Conservation (phyloP, 306 rosid species). For the Betula pendula region DNA sequence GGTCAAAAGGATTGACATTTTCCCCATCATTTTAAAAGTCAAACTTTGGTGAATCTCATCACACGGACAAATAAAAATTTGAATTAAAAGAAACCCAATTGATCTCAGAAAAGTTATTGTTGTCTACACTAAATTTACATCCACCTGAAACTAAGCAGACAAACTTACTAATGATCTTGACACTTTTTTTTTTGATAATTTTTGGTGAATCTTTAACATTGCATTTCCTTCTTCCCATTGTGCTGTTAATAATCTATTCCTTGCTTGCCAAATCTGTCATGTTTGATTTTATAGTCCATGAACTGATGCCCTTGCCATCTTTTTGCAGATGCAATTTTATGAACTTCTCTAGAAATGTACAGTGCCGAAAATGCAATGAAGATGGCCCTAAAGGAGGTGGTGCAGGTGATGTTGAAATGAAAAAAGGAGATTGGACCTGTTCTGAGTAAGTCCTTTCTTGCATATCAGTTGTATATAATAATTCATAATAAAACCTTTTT, state of each 20-base stretch:
- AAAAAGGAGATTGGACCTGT: conserved; percentile 87
- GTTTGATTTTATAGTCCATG: conserved; percentile 7
- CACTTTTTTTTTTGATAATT: too few relatives aligned
- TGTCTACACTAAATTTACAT: too few relatives aligned
- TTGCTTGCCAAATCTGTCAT: conserved; percentile 19
- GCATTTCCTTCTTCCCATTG: neutral
- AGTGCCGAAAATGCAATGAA: conserved; percentile 63
- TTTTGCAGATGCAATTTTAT: conserved; percentile 73
- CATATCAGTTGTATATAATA: neutral
- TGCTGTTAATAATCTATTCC: conserved; percentile 6
- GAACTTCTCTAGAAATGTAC: conserved; percentile 68
- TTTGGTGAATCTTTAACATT: too few relatives aligned
- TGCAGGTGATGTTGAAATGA: conserved; percentile 43
- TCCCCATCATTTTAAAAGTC: too few relatives aligned
- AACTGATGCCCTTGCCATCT: conserved; percentile 20
- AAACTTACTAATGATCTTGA: too few relatives aligned
- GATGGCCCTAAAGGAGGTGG: conserved; percentile 52
- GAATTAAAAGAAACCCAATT: too few relatives aligned
- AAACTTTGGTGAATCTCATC: too few relatives aligned
- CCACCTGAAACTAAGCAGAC: too few relatives aligned
- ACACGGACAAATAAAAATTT: too few relatives aligned
- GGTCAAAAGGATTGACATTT: too few relatives aligned
- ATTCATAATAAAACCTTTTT: conserved; percentile 4
- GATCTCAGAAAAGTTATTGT: too few relatives aligned
- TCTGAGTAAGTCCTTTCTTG: conserved; percentile 54